phyloP scores from a whole-genome alignment of 352 stramenopile genomes.

The Phytophthora sansomeana region DNA sequence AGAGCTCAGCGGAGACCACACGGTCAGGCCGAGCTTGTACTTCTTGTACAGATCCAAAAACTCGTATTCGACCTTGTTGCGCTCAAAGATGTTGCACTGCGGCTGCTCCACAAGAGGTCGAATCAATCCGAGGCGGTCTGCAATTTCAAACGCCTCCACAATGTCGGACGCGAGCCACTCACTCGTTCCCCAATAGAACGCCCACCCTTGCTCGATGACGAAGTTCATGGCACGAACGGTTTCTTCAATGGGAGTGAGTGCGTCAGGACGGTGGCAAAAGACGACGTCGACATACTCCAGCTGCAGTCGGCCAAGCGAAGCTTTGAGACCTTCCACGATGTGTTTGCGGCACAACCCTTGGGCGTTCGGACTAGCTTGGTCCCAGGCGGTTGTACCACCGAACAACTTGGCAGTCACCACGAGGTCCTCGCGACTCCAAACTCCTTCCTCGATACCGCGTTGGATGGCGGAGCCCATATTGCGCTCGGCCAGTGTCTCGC shows the following conservation, averaged over 20 bases:
- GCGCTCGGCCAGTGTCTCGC: constrained; percentile 14
- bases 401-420: constrained; percentile 68
- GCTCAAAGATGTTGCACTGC: constrained; percentile 60
- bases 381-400: constrained; percentile 31
- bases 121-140: constrained; percentile 45
- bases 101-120: constrained; percentile 59
- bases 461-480: constrained; percentile 53
- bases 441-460: constrained; percentile 39
- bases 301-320: constrained; percentile 46
- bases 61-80: constrained; percentile 10
- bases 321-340: constrained; percentile 53
- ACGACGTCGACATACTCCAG: constrained; percentile 60
- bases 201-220: constrained; percentile 59
- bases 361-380: constrained; percentile 24
- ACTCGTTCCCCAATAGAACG: constrained; percentile 59
- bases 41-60: constrained; percentile 17
- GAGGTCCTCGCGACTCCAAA: constrained; percentile 54
- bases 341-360: constrained; percentile 42
- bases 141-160: constrained; percentile 49
- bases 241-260: constrained; percentile 63
- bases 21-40: constrained; percentile 19
- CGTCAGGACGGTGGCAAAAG: constrained; percentile 62
- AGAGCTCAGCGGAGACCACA: constrained; percentile 42
- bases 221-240: constrained; percentile 68
- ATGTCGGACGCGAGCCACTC: constrained; percentile 69